Evolutionary conservation across 2,329 filamentous ascomycete species (phyloP), one percentile per base, ranked within the genome.

Genomic region (Ophiostoma sp.): DNA sequence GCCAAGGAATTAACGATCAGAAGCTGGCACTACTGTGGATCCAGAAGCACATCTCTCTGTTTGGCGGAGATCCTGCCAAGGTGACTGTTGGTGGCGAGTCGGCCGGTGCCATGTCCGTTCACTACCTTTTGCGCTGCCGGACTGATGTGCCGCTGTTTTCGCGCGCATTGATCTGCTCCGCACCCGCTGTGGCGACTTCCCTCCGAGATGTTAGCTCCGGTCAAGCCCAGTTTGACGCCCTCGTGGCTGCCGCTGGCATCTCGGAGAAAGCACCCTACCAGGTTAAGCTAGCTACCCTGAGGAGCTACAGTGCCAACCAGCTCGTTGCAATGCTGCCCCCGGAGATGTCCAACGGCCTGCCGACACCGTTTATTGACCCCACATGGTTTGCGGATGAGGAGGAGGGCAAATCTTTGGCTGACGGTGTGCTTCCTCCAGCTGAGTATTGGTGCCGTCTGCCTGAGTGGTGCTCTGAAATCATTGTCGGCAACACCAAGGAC

Each of bases 51-150:
- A 87, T 90, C 69, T 76, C 79, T 1, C 77, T 81, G 1, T 90
- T 90, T 70, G 87, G 88, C 0, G 87, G 88, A 2, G 84, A 90
- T 70, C 82, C 83, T 0, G 75, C 78, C 0, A 82, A 84, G 4
- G 85, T 90, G 0, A 88, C 87, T 0, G 83, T 89, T 9, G 85
- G 84, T 74, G 88, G 89, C 0, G 85, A 88, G 74, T 86, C 84
- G 8, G 87, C 88, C 0, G 88, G 89, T 1, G 88, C 81, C 0
- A 86, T 85, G 1, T 81, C 80, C 11, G 84, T 87, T 5, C 52
- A 45, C 61, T 85, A 86, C 70, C 78, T 87, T 5, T 81, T 84
- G 25, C 78, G 84, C 52, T 45, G 36, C 78, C 11, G 70, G 31
- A 78, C 80, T 17, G 80, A 85, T n/a, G 31, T 22, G 64, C 85